phyloP scores from a whole-genome alignment of 179 eudicot species.

The Spergularia azorica region DNA sequence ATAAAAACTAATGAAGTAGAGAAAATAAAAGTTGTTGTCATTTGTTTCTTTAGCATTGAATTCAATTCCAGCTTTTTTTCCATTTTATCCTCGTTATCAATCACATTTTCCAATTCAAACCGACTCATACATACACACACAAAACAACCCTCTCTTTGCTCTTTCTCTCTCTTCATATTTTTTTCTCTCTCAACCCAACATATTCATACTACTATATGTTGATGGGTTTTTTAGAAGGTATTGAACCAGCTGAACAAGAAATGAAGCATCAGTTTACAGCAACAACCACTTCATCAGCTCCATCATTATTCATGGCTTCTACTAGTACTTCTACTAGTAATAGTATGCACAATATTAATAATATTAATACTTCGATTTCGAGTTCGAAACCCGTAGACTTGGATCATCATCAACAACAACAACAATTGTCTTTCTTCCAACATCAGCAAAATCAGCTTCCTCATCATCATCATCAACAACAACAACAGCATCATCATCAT shows the following conservation, averaged over 20 bases:
- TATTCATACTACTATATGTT: background rate
- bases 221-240: conserved; percentile 8
- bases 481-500: no score
- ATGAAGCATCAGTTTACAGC: conserved; percentile 9
- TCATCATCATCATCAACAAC: conserved; percentile 15
- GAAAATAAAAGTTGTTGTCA: conserved; percentile 15
- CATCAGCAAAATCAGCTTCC: conserved; percentile 17
- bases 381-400: conserved; percentile 23
- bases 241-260: background rate
- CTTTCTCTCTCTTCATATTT: background rate
- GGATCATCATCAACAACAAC: conserved; percentile 14
- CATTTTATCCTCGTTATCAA: conserved; percentile 21
- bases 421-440: conserved; percentile 13
- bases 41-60: conserved; percentile 26
- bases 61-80: conserved; percentile 8
- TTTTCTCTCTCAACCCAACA: background rate
- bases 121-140: conserved; percentile 1
- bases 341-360: background rate
- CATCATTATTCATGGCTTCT: conserved; percentile 17
- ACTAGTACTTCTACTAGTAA: background rate
- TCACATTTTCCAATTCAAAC: conserved; percentile 27
- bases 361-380: no score
- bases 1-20: background rate
- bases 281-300: no score
- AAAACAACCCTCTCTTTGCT: background rate